A percentile compares a stretch with the other conserved stretches of the same genome.
Conservation (phyloP, 805 yeast genomes). For the Starmerella potacharoeniae region DNA sequence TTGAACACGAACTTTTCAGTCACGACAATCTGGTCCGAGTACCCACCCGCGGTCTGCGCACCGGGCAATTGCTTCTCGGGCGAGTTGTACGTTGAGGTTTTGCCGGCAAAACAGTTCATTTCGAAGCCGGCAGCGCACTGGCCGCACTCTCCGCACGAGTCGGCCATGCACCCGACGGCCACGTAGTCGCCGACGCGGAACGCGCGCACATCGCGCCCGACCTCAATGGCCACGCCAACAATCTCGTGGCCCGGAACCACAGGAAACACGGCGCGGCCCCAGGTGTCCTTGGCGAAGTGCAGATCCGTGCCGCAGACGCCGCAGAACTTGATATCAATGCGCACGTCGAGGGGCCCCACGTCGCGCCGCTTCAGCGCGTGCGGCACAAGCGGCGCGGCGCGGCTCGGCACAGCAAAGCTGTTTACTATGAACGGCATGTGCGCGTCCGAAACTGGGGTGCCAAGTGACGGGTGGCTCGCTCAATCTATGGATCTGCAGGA, state of each 20-base stretch:
- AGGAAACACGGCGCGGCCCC: slow-evolving; percentile 35
- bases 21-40: slow-evolving; percentile 28
- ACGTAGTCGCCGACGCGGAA: slow-evolving; percentile 59
- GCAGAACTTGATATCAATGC: slow-evolving; percentile 22
- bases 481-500: not conserved
- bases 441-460: too few species aligned
- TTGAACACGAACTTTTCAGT: slow-evolving; percentile 53
- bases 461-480: too few species aligned
- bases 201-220: slow-evolving; percentile 46
- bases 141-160: slow-evolving; percentile 50
- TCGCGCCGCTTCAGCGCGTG: slow-evolving; percentile 17
- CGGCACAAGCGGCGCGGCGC: slow-evolving; percentile 6
- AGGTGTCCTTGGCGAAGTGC: slow-evolving; percentile 41
- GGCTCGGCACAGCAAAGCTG: not conserved
- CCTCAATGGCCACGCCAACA: slow-evolving; percentile 30
- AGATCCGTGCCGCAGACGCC: slow-evolving; percentile 51
- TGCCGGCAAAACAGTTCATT: slow-evolving; percentile 39
- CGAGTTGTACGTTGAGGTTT: slow-evolving; percentile 41
- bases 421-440: not conserved
- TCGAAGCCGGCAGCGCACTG: slow-evolving; percentile 48
- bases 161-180: slow-evolving; percentile 65
- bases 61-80: slow-evolving; percentile 38
- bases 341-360: slow-evolving; percentile 26
- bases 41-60: slow-evolving; percentile 51
- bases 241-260: slow-evolving; percentile 43